phyloP scores from a whole-genome alignment of 2,329 filamentous ascomycete genomes.

The Pseudogymnoascus sp. region DNA sequence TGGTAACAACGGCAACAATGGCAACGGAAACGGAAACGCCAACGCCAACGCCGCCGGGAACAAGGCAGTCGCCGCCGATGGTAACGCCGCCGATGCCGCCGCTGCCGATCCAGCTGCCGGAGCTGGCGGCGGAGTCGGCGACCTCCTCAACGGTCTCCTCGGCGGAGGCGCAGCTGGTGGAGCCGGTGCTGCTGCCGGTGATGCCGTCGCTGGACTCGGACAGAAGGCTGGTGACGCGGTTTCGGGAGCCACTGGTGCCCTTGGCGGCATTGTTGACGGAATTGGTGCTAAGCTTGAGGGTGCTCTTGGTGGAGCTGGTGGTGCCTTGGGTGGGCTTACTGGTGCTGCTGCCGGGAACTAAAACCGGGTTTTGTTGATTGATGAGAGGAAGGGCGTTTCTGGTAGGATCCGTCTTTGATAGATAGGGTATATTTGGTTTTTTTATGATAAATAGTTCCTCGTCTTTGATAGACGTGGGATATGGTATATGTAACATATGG shows the following conservation, averaged over 20 bases:
- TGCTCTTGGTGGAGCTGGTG: not conserved
- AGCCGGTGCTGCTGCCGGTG: not conserved
- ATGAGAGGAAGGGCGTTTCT: not conserved
- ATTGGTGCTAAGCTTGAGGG: not conserved
- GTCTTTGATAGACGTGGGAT: conserved; percentile 1
- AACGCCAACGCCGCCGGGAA: not conserved
- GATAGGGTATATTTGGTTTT: not conserved
- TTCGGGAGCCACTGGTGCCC: not conserved
- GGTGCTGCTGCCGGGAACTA: not conserved
- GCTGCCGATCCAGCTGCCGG: not conserved
- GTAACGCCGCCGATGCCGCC: not conserved
- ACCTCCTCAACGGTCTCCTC: not conserved
- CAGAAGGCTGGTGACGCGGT: not conserved
- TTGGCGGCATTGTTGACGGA: not conserved
- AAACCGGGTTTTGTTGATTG: not conserved
- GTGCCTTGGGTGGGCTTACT: not conserved
- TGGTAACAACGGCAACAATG: not conserved
- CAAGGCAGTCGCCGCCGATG: not conserved
- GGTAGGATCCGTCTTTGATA: not conserved
- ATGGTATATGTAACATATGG: not conserved
- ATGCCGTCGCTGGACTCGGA: not conserved
- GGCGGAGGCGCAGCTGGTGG: not conserved
- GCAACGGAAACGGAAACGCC: not conserved
- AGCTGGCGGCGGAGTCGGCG: not conserved
- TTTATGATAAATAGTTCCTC: not conserved